Evolutionary conservation across 2,329 filamentous ascomycete genomes (phyloP), one percentile per base, ranked within the genome.

Genomic region (Colletotrichum sojae): DNA sequence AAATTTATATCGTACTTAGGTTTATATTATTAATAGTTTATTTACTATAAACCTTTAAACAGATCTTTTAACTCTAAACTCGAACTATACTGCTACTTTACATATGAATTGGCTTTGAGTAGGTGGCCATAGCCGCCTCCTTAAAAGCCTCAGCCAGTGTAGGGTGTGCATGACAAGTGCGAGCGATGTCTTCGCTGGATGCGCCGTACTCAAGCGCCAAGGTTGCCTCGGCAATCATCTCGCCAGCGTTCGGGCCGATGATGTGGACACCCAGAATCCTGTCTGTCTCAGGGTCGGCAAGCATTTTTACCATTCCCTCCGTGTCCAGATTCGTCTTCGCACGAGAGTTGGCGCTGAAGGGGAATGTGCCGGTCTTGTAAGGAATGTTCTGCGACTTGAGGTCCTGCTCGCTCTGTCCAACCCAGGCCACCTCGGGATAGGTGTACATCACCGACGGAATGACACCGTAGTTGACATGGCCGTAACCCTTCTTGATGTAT

Each of bases 361-460:
- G 96, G 90, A 99, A 99, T 58, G 89, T 92, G 81, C 96, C 96
- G 78, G 95, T 86, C 78, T 94, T 94, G 90, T 98, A 99, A 79
- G 96, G 94, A 77, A 97, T 90, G 72, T 94, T 94, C 72, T 92
- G 88, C 73, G 90, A 90, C 89, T 98, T 98, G 73, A 99, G 88
- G 75, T 99, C 96, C 80, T 95, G 92, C 87, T 99, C 96, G 81
- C 91, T 98, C 87, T 98, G 95, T 68, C 96, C 96, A 54, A 99
- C 96, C 96, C 96, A 99, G 43, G 96, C 94, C 73, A 98, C 96
- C 83, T 99, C 96, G 40, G 96, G 96, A 85, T 98, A 92, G 12
- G 96, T 98, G 89, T 99, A 99, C 96, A 99, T 99, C 84, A 99
- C 96, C 40, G 94, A 96, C 73, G 96, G 96, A 79, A 99, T 99